These are phyloP conservation scores for Hortiboletus campestris DNA, from an alignment of 768 basidiomycete species.

Conservation along the genomic window DNA sequence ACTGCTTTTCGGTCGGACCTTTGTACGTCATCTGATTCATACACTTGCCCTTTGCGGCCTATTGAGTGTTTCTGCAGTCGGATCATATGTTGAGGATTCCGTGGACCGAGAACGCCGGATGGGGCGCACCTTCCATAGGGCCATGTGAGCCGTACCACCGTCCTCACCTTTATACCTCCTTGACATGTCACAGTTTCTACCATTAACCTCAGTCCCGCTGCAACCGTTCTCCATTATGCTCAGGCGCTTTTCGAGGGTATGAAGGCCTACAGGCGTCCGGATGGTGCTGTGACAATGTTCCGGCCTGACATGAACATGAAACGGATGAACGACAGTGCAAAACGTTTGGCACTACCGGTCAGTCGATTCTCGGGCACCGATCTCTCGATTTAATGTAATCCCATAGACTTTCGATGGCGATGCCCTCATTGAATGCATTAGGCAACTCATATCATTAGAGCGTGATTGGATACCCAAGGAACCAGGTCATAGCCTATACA, in stretches of 20 bases:
- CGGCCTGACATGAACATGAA: slow-evolving; percentile 98
- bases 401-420: slow-evolving; percentile 73
- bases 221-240: slow-evolving; percentile 89
- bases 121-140: slow-evolving; percentile 78
- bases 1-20: slow-evolving; percentile 83
- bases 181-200: slow-evolving; percentile 20
- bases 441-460: slow-evolving; percentile 80
- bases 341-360: slow-evolving; percentile 74
- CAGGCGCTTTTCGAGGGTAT: slow-evolving; percentile 90
- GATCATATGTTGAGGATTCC: slow-evolving; percentile 84
- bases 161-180: background rate
- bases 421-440: slow-evolving; percentile 74
- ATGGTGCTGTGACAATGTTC: slow-evolving; percentile 80
- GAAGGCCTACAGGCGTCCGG: slow-evolving; percentile 82
- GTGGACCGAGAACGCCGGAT: slow-evolving; percentile 72
- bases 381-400: slow-evolving; percentile 2
- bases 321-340: slow-evolving; percentile 86
- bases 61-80: slow-evolving; percentile 43
- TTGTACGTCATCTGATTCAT: slow-evolving; percentile 46
- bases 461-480: slow-evolving; percentile 89
- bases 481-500: slow-evolving; percentile 87
- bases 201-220: slow-evolving; percentile 31
- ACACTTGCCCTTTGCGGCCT: slow-evolving; percentile 5
- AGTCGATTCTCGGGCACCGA: slow-evolving; percentile 20
- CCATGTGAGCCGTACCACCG: slow-evolving; percentile 58